Base-by-base conservation (phyloP, 106 monocot genomes). In the Platanthera zijinensis region DNA sequence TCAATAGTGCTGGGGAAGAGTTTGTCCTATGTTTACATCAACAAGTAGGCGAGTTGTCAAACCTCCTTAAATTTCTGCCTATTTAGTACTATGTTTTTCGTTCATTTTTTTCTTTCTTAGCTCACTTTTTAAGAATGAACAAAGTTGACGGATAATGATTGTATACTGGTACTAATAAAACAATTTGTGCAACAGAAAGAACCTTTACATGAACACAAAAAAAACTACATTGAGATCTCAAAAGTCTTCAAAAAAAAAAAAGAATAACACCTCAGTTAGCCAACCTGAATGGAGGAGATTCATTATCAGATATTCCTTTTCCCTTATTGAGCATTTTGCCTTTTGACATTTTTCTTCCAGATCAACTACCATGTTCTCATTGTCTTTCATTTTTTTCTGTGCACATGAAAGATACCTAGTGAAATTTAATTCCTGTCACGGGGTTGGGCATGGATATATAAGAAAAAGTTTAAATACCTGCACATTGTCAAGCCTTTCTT, bases 281-380 rank as follows among this genome's bases (percentile, higher is more conserved):
- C 66, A 72, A 94, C 96, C 96, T 86, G 96, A 93, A 73, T 80
- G 91, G 46, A 93, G 89, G 63, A 97, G 89, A 86, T 97, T 93
- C 59, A 73, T 85, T 80, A 97, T 91, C 76, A 93, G 75, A 83
- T 85, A 89, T 73, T 97, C 96, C 57, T 97, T 97, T 78, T 97
- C 96, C 78, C 84, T 89, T 78, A 97, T 97, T 52, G 89, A 88
- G 48, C 47, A 32, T 52, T 89, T 89, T 66, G 96, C 96, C 71
- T 97, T 91, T 73, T 77, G 89, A 69, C 89, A 89, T 86, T 82
- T 93, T 82, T 97, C 96, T 83, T 97, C 96, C 50, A 94, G 75
- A 30, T 91, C 93, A 75, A 87, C 59, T 51, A 91, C 63, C 48
- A 84, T 74, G 78, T 79, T 74, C 66, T 97, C 88, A 21, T 91